phyloP scores from a whole-genome alignment of 2,329 filamentous ascomycete genomes.

The Pyricularia sp. region DNA sequence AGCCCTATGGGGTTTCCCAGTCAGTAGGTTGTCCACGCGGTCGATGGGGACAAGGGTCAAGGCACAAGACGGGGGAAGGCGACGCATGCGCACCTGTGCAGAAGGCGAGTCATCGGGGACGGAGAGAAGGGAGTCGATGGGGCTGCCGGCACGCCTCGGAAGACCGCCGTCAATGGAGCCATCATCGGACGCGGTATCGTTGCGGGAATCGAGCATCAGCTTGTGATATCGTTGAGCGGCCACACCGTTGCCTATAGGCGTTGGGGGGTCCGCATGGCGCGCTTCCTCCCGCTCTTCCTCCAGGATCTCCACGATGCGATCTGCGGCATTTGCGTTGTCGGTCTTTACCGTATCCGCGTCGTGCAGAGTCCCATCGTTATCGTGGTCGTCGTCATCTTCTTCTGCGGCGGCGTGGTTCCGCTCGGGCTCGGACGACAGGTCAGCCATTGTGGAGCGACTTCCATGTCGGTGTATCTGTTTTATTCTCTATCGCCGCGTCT shows the following conservation, averaged over 20 bases:
- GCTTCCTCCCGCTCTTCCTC: constrained; percentile 24
- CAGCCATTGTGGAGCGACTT: constrained; percentile 33
- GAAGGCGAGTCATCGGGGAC: constrained; percentile 80
- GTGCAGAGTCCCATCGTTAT: constrained; percentile 26
- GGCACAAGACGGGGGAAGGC: neutral
- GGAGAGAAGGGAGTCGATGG: constrained; percentile 58
- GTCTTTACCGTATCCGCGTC: constrained; percentile 33
- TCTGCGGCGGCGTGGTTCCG: constrained; percentile 1
- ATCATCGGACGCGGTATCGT: constrained; percentile 39
- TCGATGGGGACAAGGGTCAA: neutral
- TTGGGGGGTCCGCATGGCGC: constrained; percentile 12
- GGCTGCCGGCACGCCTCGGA: constrained; percentile 53
- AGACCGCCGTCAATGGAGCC: constrained; percentile 40
- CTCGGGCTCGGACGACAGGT: constrained; percentile 28
- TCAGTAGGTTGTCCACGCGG: neutral
- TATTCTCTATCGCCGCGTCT: neutral
- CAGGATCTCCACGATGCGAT: constrained; percentile 23
- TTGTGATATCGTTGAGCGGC: constrained; percentile 34
- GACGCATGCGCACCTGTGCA: constrained; percentile 47
- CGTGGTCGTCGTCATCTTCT: constrained; percentile 11
- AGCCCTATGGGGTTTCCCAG: constrained; percentile 36
- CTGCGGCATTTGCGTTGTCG: constrained; percentile 19
- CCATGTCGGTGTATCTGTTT: constrained; percentile 7
- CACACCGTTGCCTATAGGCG: constrained; percentile 22
- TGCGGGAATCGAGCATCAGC: constrained; percentile 28